Percentiles rank a stretch among this genome's conserved stretches.
These are phyloP conservation scores for Populus davidiana DNA, from an alignment of 345 rosid genomes.

Conservation along the genomic window DNA sequence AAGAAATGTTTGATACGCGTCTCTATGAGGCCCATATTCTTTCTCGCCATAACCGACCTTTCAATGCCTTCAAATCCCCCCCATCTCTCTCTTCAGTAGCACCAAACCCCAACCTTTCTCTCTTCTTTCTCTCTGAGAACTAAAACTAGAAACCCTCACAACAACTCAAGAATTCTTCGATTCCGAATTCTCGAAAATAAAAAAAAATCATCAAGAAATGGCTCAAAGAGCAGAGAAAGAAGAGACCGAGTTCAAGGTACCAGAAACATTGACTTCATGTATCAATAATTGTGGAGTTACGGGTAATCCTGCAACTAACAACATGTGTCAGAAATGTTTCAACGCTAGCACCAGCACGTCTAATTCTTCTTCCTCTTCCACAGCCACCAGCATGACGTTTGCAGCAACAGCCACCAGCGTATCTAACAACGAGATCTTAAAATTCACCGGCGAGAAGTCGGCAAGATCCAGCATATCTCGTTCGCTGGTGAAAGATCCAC, in stretches of 20 bases:
- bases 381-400: not conserved
- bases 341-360: conserved; percentile 50
- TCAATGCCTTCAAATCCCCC: conserved; percentile 30
- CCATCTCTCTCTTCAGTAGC: not conserved
- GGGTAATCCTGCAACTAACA: conserved; percentile 85
- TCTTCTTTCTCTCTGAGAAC: not conserved
- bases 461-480: conserved; percentile 54
- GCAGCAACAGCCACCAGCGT: conserved; percentile 1
- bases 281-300: conserved; percentile 80
- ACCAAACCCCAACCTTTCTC: not conserved
- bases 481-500: conserved; percentile 9
- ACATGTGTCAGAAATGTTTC: conserved; percentile 97
- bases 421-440: conserved; percentile 37
- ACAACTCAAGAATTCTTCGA: not conserved
- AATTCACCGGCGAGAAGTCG: conserved; percentile 39
- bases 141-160: not conserved
- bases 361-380: conserved; percentile 11
- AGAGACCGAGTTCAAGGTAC: conserved; percentile 93
- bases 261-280: conserved; percentile 67
- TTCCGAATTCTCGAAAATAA: not conserved
- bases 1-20: conserved; percentile 75
- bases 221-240: conserved; percentile 88
- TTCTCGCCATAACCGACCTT: conserved; percentile 58
- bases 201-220: conserved; percentile 30
- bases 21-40: conserved; percentile 81